A percentile compares a stretch with the other conserved stretches of the same genome.
These are phyloP conservation scores for Delonix regia DNA, from an alignment of 306 rosid species.

Conservation along the genomic window DNA sequence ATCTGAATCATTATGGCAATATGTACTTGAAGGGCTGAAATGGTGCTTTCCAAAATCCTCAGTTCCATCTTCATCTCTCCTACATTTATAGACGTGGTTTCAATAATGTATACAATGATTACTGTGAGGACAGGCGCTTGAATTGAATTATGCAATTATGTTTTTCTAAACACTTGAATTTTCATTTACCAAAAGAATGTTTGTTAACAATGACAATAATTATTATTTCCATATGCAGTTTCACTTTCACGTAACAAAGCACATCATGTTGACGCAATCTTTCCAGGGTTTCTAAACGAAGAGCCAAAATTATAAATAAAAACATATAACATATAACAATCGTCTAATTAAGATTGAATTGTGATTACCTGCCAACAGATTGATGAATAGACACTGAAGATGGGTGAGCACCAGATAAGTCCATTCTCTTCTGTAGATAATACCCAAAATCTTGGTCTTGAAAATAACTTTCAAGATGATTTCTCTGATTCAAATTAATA, in stretches of 20 bases:
- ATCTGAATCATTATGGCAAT: conserved; percentile 70
- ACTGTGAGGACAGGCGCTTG: background rate
- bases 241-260: background rate
- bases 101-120: conserved; percentile 5
- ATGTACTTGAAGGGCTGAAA: conserved; percentile 78
- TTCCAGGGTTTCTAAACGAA: background rate
- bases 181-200: conserved; percentile 13
- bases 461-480: conserved; percentile 52
- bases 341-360: background rate
- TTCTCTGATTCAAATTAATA: conserved; percentile 52
- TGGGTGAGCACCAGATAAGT: conserved; percentile 57
- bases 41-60: conserved; percentile 74
- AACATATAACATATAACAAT: conserved; percentile 6
- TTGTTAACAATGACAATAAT: conserved; percentile 14
- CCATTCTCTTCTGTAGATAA: conserved; percentile 53
- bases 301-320: conserved; percentile 12
- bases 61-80: conserved; percentile 78
- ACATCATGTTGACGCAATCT: conserved; percentile 13
- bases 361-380: conserved; percentile 65
- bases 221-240: background rate
- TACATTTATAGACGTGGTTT: conserved; percentile 42
- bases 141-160: conserved; percentile 17
- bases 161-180: background rate
- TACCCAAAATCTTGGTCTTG: conserved; percentile 54
- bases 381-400: conserved; percentile 56